Base-by-base conservation (phyloP, 176 grass and related monocot genomes). In the Pharus latifolius region DNA sequence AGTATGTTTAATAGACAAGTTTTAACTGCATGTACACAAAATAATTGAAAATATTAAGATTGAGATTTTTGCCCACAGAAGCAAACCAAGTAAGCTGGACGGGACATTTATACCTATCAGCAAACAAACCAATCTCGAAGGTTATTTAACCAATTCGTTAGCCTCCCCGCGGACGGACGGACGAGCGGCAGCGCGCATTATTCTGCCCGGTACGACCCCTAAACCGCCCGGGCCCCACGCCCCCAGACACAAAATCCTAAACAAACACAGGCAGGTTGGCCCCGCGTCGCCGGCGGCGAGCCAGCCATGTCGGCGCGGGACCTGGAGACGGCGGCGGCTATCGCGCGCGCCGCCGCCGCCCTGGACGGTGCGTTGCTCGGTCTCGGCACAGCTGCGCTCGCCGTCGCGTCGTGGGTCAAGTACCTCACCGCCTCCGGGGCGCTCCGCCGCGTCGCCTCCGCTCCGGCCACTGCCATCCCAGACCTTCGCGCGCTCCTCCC, bases 351-450 rank as follows among this genome's bases (percentile, higher is more conserved):
- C 10, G 84, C 84, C 50, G 80, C 81, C n/a, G 72, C 90, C 37
- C 83, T 87, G 67, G 95, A 98, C 78, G 87, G 84, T 30, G 87
- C 95, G 9, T 35, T 98, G 57, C 74, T 94, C 26, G 95, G 95
- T 47, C 71, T 91, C 56, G 87, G 81, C 47, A 80, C 91, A 4
- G 90, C 81, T 1, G 50, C 83, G 37, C 67, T 83, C 67, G 78
- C 90, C 45, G 61, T 80, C 45, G 77, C 66, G 20, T 85, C 87
- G 49, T 92, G 87, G 81, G 25, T 74, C 50, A 98, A 91, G 75
- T 94, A 91, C 84, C 55, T 94, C 38, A 54, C 76, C 38, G 57
- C 59, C 59, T 81, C 95, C 24, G 55, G 72, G 40, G 75, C 80
- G 44, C 84, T 98, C 50, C 78, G 75, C 8, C 87, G 88, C 70